Percentiles rank a stretch among this genome's conserved stretches.
These are phyloP conservation scores for Fusarium palustre DNA, from an alignment of 2,329 filamentous ascomycete species.

Conservation along the genomic window DNA sequence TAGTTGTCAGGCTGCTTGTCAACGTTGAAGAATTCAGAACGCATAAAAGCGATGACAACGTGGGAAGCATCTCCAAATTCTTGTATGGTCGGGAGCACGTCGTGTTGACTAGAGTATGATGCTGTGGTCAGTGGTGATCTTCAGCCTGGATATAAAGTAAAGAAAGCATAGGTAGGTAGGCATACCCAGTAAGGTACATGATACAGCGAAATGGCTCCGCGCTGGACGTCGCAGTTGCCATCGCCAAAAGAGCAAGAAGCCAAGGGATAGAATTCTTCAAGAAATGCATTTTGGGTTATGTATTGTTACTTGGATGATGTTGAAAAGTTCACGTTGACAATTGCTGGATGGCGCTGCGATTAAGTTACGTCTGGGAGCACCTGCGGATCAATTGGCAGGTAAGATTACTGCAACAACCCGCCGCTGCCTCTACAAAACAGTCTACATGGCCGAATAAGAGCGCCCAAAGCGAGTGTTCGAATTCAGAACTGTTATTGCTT, in stretches of 20 bases:
- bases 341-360: background rate
- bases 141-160: background rate
- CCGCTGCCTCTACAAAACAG: background rate
- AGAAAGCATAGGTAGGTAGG: too few species aligned
- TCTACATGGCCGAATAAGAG: background rate
- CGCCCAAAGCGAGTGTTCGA: too few species aligned
- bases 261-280: background rate
- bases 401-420: background rate
- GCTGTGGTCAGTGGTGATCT: conserved; percentile 1
- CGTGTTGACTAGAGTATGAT: conserved; percentile 60
- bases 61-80: conserved; percentile 64
- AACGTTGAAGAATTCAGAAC: conserved; percentile 63
- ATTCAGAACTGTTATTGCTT: background rate
- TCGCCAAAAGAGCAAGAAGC: background rate
- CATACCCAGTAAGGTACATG: conserved; percentile 64
- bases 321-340: background rate
- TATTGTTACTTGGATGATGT: background rate
- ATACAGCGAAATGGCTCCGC: conserved; percentile 49
- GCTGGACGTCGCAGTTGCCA: background rate
- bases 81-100: conserved; percentile 53
- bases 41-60: conserved; percentile 69
- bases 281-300: conserved; percentile 3
- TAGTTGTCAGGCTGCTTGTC: conserved; percentile 53
- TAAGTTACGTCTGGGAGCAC: background rate
- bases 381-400: conserved; percentile 7